Evolutionary conservation across 1,284 basidiomycete genomes (phyloP).

Genomic region (Papiliotrema nemorosa): DNA sequence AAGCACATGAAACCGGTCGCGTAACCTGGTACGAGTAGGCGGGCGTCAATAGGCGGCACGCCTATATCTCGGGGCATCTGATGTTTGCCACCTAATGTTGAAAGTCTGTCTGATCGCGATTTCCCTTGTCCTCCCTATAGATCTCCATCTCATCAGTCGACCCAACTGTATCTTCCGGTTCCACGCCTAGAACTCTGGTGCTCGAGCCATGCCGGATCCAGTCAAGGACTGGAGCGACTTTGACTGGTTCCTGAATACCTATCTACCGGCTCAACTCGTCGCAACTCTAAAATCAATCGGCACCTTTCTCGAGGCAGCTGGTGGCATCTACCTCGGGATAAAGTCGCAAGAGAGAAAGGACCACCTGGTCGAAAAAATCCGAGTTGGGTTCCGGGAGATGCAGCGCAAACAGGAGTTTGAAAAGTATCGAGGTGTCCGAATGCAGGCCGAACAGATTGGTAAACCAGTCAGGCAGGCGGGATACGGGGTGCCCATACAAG

Average conservation of each 20-base stretch:
- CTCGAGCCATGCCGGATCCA: not conserved
- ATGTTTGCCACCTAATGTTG: too few species aligned
- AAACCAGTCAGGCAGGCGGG: not conserved
- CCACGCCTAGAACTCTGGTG: too few species aligned
- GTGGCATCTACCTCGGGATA: conserved; percentile 17
- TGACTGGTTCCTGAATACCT: conserved; percentile 30
- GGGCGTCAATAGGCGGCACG: too few species aligned
- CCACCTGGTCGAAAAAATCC: conserved; percentile 37
- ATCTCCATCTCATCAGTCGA: too few species aligned
- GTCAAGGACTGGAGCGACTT: conserved; percentile 1
- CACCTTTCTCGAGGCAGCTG: conserved; percentile 12
- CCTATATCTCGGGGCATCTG: too few species aligned
- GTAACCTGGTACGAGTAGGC: too few species aligned
- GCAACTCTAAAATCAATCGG: conserved; percentile 27
- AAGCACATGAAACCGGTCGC: too few species aligned
- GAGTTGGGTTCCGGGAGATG: conserved; percentile 23
- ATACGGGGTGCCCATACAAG: not conserved
- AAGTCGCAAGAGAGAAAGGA: conserved; percentile 34
- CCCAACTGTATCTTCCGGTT: too few species aligned
- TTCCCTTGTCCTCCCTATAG: too few species aligned
- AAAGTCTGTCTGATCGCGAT: too few species aligned
- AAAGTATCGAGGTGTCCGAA: conserved; percentile 17
- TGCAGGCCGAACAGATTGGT: conserved; percentile 18
- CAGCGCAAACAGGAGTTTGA: conserved; percentile 12
- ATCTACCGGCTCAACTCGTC: conserved; percentile 31